Evolutionary conservation across 164 flowering plant species (phyloP), one percentile per base, ranked within the genome.

Genomic region (Buxus sempervirens): DNA sequence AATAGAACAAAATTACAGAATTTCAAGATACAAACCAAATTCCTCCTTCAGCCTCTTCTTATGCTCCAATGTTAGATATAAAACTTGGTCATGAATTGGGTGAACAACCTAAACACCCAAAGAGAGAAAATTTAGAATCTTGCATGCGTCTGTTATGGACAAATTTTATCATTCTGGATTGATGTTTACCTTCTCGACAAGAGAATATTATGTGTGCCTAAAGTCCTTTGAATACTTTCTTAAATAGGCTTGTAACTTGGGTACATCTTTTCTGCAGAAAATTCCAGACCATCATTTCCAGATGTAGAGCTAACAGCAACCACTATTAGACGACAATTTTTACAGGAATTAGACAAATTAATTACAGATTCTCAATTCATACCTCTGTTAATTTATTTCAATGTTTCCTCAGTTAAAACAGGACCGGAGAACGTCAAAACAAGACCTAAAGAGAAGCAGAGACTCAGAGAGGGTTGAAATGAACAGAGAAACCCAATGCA

Each of bases 241-340:
- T 2, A 90, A 84, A 72, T 90, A 90, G n/a, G 63, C 88, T 57
- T 81, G 76, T 60, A 90, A 67, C 57, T 83, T 80, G 0, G 91
- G 84, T 10, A 83, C 85, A 68, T 90, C 96, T 75, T 86, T 74
- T 62, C 93, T 79, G 58, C 93, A 66, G 62, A 86, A 90, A 25
- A 90, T 88, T n/a, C n/a, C n/a, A n/a, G n/a, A n/a, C n/a, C n/a
- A n/a, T n/a, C n/a, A n/a, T n/a, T n/a, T n/a, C n/a, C n/a, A n/a
- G n/a, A n/a, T n/a, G n/a, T n/a, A n/a, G n/a, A n/a, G n/a, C n/a
- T n/a, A n/a, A n/a, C n/a, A n/a, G n/a, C n/a, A n/a, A n/a, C n/a
- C n/a, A n/a, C n/a, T n/a, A n/a, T n/a, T n/a, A n/a, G n/a, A n/a
- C n/a, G n/a, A n/a, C n/a, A n/a, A n/a, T n/a, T n/a, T n/a, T n/a